These are phyloP conservation scores for Piloderma croceum DNA, from an alignment of 768 basidiomycete genomes.

Conservation along the genomic window DNA sequence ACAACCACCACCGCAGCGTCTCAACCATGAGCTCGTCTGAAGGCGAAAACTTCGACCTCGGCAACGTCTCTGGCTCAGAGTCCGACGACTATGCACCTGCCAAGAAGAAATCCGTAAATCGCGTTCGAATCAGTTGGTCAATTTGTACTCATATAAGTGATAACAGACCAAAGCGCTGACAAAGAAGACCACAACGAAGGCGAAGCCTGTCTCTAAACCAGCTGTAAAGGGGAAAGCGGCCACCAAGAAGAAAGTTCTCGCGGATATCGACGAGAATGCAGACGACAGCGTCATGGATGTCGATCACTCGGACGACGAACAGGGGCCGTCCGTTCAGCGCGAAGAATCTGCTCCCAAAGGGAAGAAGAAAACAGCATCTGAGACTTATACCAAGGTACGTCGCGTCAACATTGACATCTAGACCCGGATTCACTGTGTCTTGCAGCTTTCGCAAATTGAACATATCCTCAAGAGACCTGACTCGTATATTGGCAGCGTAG, in stretches of 20 bases:
- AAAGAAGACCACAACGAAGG: constrained; percentile 28
- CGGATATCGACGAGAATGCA: constrained; percentile 59
- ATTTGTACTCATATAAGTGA: constrained; percentile 11
- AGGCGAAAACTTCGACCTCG: constrained; percentile 61
- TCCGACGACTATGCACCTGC: constrained; percentile 65
- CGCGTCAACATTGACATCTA: background rate
- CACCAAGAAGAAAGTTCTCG: constrained; percentile 66
- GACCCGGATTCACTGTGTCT: constrained; percentile 7
- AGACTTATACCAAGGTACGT: constrained; percentile 84
- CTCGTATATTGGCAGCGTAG: constrained; percentile 95
- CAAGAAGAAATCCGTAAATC: constrained; percentile 43
- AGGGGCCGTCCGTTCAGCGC: constrained; percentile 19
- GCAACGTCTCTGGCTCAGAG: constrained; percentile 51
- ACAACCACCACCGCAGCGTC: constrained; percentile 11
- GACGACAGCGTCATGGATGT: constrained; percentile 42
- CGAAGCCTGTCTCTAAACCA: constrained; percentile 41
- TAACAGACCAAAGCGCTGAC: constrained; percentile 18
- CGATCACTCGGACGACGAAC: constrained; percentile 38
- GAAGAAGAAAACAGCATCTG: constrained; percentile 86
- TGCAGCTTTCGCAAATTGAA: constrained; percentile 87
- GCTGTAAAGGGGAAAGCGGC: constrained; percentile 46
- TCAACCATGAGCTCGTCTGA: constrained; percentile 67
- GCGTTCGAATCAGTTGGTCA: constrained; percentile 12
- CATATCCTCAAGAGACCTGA: constrained; percentile 91
- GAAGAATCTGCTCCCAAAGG: constrained; percentile 27